phyloP scores from a whole-genome alignment of 2,329 filamentous ascomycete species.

The Fusarium anthophilum region DNA sequence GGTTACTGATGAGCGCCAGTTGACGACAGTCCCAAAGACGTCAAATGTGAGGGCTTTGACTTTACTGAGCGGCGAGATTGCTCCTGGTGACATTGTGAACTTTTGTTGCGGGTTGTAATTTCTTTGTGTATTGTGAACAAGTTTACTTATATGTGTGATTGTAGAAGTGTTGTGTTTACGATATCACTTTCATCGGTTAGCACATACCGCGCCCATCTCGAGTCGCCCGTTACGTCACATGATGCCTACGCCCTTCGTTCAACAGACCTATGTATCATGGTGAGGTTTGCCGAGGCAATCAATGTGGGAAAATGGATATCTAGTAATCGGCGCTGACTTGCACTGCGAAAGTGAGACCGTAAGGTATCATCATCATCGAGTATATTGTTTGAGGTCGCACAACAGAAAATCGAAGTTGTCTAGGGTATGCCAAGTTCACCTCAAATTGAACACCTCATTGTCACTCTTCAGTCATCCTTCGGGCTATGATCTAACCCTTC shows the following conservation, averaged over 20 bases:
- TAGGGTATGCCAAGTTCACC: background rate
- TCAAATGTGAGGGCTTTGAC: slow-evolving; percentile 75
- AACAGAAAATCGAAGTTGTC: background rate
- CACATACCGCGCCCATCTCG: background rate
- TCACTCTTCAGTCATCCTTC: background rate
- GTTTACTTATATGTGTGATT: background rate
- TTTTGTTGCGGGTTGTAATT: background rate
- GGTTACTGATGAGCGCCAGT: slow-evolving; percentile 77
- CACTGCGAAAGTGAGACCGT: background rate
- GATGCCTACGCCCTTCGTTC: slow-evolving; percentile 31
- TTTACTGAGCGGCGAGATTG: slow-evolving; percentile 40
- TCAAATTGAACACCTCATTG: background rate
- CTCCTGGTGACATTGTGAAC: slow-evolving; percentile 39
- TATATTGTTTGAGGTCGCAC: background rate
- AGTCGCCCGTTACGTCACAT: slow-evolving; percentile 27
- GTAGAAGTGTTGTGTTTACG: background rate
- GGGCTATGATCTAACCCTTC: background rate
- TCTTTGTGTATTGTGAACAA: background rate
- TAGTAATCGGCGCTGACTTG: background rate
- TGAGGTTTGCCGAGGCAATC: background rate
- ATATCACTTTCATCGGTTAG: background rate
- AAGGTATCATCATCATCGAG: background rate
- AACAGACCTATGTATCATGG: background rate
- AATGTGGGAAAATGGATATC: background rate
- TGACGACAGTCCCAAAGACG: slow-evolving; percentile 82